Conservation (phyloP, 2,329 filamentous ascomycete genomes). For the Stagonosporopsis cucurbitacearum region DNA sequence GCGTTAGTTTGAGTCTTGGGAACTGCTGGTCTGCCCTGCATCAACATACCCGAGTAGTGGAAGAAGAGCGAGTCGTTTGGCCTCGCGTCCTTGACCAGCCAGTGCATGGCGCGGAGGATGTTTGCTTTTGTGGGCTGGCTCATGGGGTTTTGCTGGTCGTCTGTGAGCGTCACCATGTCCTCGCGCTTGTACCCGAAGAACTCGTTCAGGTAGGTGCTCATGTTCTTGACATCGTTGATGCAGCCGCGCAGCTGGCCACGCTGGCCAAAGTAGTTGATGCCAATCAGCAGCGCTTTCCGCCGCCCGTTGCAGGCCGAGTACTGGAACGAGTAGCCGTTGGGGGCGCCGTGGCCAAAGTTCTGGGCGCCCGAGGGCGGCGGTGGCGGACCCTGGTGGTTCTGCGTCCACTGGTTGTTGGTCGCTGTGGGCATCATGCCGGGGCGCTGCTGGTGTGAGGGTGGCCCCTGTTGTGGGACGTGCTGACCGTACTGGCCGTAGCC, state of each 20-base stretch:
- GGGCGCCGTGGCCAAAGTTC: conserved; percentile 71
- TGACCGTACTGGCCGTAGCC: conserved; percentile 39
- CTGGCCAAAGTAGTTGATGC: conserved; percentile 96
- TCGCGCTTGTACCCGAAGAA: conserved; percentile 92
- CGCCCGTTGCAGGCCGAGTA: conserved; percentile 91
- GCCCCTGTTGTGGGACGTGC: conserved; percentile 28
- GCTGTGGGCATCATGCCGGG: conserved; percentile 61
- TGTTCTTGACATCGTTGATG: conserved; percentile 97
- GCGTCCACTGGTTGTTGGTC: conserved; percentile 47
- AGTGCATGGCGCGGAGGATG: conserved; percentile 95
- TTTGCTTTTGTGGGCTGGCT: conserved; percentile 96
- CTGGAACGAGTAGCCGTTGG: conserved; percentile 80
- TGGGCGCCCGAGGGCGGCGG: conserved; percentile 68
- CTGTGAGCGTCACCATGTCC: conserved; percentile 96
- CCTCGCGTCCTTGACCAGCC: conserved; percentile 90
- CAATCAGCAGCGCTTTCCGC: conserved; percentile 87
- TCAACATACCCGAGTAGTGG: conserved; percentile 82
- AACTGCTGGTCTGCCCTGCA: background rate
- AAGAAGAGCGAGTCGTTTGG: conserved; percentile 97
- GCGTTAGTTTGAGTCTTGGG: background rate
- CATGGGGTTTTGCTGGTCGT: conserved; percentile 97
- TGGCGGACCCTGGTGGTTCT: conserved; percentile 65
- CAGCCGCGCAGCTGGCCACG: conserved; percentile 88
- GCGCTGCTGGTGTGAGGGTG: conserved; percentile 35
- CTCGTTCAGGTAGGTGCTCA: conserved; percentile 88